These are phyloP conservation scores for Trichothecium roseum DNA, from an alignment of 2,329 filamentous ascomycete species.

Conservation along the genomic window DNA sequence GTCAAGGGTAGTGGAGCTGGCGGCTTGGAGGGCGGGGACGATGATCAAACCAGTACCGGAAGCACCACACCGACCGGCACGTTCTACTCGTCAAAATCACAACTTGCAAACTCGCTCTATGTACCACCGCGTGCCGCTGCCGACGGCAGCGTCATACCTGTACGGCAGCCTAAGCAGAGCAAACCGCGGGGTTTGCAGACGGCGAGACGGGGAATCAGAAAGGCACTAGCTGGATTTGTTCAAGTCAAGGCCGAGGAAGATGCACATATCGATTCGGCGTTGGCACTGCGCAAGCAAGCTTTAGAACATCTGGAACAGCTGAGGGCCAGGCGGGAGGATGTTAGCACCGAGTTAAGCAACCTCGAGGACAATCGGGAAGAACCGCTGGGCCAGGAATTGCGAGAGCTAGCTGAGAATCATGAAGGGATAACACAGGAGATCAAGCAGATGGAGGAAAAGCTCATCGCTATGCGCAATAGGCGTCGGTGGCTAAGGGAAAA, in stretches of 20 bases:
- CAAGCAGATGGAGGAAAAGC: slow-evolving; percentile 50
- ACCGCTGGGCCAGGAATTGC: slow-evolving; percentile 50
- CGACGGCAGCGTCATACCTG: slow-evolving; percentile 45
- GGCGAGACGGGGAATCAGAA: slow-evolving; percentile 54
- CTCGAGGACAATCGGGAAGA: slow-evolving; percentile 47
- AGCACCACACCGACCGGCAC: slow-evolving; percentile 30
- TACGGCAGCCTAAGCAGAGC: slow-evolving; percentile 41
- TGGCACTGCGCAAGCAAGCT: slow-evolving; percentile 45
- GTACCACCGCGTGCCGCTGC: slow-evolving; percentile 24
- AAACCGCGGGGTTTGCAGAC: slow-evolving; percentile 46
- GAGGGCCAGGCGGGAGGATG: slow-evolving; percentile 36
- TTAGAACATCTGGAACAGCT: slow-evolving; percentile 47
- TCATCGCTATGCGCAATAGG: slow-evolving; percentile 49
- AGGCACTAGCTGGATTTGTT: slow-evolving; percentile 52
- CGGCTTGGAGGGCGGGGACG: slow-evolving; percentile 10
- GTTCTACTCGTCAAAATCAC: slow-evolving; percentile 29
- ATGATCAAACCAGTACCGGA: slow-evolving; percentile 27
- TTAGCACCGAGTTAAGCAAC: slow-evolving; percentile 38
- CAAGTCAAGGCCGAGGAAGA: slow-evolving; percentile 60
- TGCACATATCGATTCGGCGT: slow-evolving; percentile 44
- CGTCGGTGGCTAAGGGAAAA: slow-evolving; percentile 48
- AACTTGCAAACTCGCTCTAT: slow-evolving; percentile 31
- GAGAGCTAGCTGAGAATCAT: slow-evolving; percentile 46
- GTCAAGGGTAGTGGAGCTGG: slow-evolving; percentile 21
- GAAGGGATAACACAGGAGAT: slow-evolving; percentile 51